Conservation (phyloP, 176 grass and related monocot species). For the Pharus latifolius region DNA sequence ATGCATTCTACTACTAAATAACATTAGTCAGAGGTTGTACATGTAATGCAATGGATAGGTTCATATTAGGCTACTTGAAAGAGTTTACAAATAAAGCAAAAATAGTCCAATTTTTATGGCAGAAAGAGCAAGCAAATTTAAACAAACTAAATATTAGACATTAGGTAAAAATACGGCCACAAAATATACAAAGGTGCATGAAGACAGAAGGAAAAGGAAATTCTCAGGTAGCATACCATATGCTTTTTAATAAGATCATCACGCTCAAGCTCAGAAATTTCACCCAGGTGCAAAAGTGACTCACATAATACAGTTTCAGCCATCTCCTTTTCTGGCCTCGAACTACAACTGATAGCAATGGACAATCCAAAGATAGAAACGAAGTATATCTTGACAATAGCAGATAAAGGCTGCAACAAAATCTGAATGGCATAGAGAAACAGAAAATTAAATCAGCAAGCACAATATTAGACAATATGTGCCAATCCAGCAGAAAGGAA, state of each 20-base stretch:
- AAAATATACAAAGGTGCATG: constrained; percentile 2
- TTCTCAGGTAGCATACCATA: constrained; percentile 45
- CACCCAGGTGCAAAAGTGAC: constrained; percentile 66
- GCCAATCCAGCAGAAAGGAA: too few species aligned
- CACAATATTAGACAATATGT: neutral
- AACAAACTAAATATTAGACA: neutral
- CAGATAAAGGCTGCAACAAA: constrained; percentile 49
- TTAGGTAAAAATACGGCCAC: neutral
- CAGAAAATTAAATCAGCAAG: neutral
- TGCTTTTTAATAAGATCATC: constrained; percentile 95
- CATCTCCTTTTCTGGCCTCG: constrained; percentile 57
- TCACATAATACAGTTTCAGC: constrained; percentile 62
- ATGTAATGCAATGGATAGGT: neutral
- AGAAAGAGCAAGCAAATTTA: too few species aligned
- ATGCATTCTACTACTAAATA: too few species aligned
- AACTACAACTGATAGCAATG: constrained; percentile 59
- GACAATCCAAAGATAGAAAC: constrained; percentile 77
- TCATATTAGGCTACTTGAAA: neutral
- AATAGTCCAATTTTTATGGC: too few species aligned
- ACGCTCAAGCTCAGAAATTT: constrained; percentile 78
- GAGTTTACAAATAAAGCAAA: neutral
- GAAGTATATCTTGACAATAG: constrained; percentile 71
- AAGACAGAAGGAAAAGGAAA: constrained; percentile 1
- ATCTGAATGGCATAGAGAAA: constrained; percentile 40
- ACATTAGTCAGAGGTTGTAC: neutral